Percentiles rank a stretch among this genome's conserved stretches.
These are phyloP conservation scores for Rhododendron kiyosumense DNA, from an alignment of 148 eudicot species.

Conservation along the genomic window DNA sequence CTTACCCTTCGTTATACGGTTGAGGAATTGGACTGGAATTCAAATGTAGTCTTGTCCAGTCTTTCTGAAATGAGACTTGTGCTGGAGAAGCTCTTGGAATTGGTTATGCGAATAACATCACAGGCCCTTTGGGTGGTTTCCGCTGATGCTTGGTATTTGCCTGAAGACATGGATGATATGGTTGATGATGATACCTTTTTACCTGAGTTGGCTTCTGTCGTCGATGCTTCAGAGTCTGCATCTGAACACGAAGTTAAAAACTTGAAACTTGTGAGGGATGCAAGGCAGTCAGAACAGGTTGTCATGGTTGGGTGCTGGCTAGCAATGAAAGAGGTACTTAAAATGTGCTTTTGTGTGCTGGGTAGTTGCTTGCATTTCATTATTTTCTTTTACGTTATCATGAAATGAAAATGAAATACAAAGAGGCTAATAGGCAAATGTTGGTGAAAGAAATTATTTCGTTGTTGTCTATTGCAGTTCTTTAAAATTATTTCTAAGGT, in stretches of 20 bases:
- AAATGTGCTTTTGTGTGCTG: neutral
- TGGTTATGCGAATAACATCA: constrained; percentile 77
- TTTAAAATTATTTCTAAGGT: neutral
- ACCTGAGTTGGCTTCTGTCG: constrained; percentile 41
- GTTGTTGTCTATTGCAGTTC: neutral
- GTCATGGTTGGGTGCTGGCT: constrained; percentile 99
- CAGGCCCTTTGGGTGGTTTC: constrained; percentile 96
- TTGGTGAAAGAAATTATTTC: neutral
- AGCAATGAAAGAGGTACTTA: constrained; percentile 95
- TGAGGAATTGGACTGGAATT: constrained; percentile 96
- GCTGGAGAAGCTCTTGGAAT: constrained; percentile 65
- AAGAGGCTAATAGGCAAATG: neutral
- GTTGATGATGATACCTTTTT: constrained; percentile 54
- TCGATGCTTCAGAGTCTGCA: constrained; percentile 22
- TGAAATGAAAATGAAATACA: neutral
- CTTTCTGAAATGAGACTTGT: constrained; percentile 57
- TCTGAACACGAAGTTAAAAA: constrained; percentile 31
- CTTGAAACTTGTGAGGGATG: constrained; percentile 30
- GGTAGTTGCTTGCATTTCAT: neutral
- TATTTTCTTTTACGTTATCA: neutral
- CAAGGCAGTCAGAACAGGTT: constrained; percentile 67
- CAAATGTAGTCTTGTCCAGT: constrained; percentile 36
- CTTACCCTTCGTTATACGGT: constrained; percentile 86
- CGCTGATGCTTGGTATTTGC: constrained; percentile 87
- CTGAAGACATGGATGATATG: constrained; percentile 80